Conservation (phyloP, 1,284 basidiomycete genomes). For the Volvariella surrecta region DNA sequence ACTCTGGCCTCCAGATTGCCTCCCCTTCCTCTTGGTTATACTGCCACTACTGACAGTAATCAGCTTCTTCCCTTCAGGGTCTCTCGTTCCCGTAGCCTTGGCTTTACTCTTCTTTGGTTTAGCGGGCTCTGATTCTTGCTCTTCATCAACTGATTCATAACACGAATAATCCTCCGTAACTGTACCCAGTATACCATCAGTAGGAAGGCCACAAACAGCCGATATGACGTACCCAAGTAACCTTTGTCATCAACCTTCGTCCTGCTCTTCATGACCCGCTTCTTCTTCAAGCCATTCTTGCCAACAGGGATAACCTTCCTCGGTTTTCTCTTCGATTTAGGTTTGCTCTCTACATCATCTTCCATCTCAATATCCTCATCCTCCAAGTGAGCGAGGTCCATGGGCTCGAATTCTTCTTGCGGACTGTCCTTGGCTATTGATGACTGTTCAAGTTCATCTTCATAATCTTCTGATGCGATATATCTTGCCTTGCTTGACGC, state of each 20-base stretch:
- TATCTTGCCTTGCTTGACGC: constrained; percentile 27
- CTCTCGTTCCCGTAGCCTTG: constrained; percentile 19
- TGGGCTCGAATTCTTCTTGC: constrained; percentile 14
- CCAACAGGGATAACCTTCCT: constrained; percentile 63
- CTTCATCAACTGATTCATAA: constrained; percentile 70
- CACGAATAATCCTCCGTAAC: constrained; percentile 72
- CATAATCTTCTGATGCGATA: constrained; percentile 13
- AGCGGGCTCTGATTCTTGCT: constrained; percentile 31
- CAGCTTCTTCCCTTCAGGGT: constrained; percentile 11
- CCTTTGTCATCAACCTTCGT: constrained; percentile 53
- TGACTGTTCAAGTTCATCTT: constrained; percentile 10
- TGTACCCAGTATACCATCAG: constrained; percentile 18
- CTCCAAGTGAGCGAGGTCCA: constrained; percentile 12
- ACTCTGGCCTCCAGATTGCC: too few species aligned
- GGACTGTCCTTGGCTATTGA: constrained; percentile 22
- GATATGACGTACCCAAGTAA: constrained; percentile 48
- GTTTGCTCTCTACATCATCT: constrained; percentile 20
- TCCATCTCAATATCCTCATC: constrained; percentile 29
- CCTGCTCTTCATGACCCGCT: constrained; percentile 49
- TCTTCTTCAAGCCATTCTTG: constrained; percentile 66
- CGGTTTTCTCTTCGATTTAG: constrained; percentile 40
- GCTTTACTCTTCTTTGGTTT: constrained; percentile 23
- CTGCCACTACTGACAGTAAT: constrained; percentile 5
- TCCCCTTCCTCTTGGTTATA: too few species aligned
- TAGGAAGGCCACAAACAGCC: background rate